These are phyloP conservation scores for Termitomyces sp. DNA, from an alignment of 768 basidiomycete genomes.

Conservation along the genomic window DNA sequence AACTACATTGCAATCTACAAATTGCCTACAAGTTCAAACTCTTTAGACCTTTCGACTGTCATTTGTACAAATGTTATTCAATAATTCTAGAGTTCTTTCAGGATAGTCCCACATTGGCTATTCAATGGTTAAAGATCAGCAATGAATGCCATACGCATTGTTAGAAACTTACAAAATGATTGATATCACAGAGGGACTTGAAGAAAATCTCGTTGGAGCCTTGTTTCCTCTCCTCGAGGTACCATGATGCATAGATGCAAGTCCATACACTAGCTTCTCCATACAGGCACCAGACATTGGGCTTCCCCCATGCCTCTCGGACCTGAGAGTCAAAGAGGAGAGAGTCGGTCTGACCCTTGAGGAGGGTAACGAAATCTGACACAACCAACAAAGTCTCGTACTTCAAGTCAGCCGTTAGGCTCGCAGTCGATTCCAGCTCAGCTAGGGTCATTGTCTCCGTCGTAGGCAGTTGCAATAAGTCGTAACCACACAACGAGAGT, in stretches of 20 bases:
- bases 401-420: background rate
- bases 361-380: background rate
- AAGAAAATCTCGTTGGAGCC: background rate
- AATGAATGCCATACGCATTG: background rate
- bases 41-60: background rate
- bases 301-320: constrained; percentile 1
- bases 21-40: background rate
- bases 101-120: constrained; percentile 8
- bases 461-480: background rate
- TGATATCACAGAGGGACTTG: background rate
- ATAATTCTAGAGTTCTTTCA: background rate
- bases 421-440: background rate
- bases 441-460: background rate
- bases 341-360: background rate
- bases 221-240: background rate
- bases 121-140: background rate
- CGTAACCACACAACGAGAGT: background rate
- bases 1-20: background rate
- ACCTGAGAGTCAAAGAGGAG: background rate
- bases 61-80: background rate
- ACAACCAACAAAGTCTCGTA: background rate
- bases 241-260: constrained; percentile 2
- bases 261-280: constrained; percentile 6
- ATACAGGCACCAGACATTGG: background rate
- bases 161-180: constrained; percentile 4